phyloP scores from a whole-genome alignment of 2,329 filamentous ascomycete species.

The Parasarocladium wereldwijsianum region DNA sequence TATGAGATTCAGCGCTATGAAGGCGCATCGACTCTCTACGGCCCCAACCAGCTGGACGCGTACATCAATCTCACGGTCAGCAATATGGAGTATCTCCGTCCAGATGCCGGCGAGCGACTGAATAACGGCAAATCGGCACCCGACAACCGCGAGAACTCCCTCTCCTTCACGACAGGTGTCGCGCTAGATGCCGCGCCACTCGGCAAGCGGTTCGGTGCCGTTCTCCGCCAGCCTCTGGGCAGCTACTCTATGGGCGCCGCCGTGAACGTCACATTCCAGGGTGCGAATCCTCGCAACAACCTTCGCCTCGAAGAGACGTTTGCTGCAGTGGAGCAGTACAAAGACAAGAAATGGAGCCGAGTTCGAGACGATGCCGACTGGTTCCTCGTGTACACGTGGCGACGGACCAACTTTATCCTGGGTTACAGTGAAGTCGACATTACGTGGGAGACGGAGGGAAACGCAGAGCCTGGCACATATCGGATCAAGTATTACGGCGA shows the following conservation, averaged over 20 bases:
- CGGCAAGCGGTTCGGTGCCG: constrained; percentile 56
- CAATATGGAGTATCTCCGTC: constrained; percentile 25
- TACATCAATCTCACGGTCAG: constrained; percentile 80
- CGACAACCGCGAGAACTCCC: constrained; percentile 59
- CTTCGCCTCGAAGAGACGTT: constrained; percentile 66
- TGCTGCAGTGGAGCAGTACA: constrained; percentile 53
- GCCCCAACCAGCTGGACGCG: constrained; percentile 66
- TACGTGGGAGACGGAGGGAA: constrained; percentile 50
- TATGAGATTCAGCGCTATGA: constrained; percentile 82
- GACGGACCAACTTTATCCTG: constrained; percentile 50
- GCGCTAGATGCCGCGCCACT: constrained; percentile 55
- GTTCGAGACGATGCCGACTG: constrained; percentile 68
- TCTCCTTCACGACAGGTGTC: constrained; percentile 70
- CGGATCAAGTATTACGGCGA: constrained; percentile 76
- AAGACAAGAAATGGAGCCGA: constrained; percentile 39
- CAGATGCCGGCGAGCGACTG: constrained; percentile 22
- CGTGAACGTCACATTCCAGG: constrained; percentile 59
- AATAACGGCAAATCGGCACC: constrained; percentile 51
- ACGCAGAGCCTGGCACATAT: constrained; percentile 52
- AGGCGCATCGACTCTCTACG: constrained; percentile 84
- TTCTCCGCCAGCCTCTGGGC: constrained; percentile 36
- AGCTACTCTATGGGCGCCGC: constrained; percentile 45
- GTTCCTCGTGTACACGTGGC: constrained; percentile 71
- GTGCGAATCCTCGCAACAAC: constrained; percentile 82
- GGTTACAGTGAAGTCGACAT: constrained; percentile 68